Evolutionary conservation across 2,329 filamentous ascomycete genomes (phyloP).

Genomic region (Trichoderma asperellum): DNA sequence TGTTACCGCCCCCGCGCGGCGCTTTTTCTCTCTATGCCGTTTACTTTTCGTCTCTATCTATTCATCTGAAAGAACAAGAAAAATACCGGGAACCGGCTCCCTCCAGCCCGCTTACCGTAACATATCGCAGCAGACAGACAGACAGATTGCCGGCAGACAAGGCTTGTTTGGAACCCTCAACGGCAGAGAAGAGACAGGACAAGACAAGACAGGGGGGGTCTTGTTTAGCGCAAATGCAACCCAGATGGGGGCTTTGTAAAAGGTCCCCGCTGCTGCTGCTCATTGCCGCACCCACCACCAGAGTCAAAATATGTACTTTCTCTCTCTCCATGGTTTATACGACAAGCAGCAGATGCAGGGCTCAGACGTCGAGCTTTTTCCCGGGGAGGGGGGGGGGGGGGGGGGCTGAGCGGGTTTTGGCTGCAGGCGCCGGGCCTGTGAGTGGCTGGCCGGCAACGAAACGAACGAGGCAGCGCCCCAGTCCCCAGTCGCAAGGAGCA

Average conservation of each 20-base stretch:
- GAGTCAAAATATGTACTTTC: too few relatives aligned
- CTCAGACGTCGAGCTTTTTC: neutral
- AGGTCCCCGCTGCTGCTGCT: neutral
- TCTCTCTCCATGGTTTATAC: too few relatives aligned
- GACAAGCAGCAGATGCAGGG: neutral
- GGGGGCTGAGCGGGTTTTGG: constrained; percentile 35
- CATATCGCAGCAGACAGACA: neutral
- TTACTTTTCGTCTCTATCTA: neutral
- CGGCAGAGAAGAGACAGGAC: neutral
- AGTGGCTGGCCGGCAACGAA: constrained; percentile 38
- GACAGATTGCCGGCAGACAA: constrained; percentile 11
- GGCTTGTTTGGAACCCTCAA: neutral
- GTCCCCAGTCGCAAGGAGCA: too few relatives aligned
- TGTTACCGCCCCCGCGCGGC: constrained; percentile 4
- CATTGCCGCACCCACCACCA: neutral
- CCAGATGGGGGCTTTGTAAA: neutral
- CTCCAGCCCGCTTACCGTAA: constrained; percentile 4
- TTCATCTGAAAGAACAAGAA: neutral
- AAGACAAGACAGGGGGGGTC: too few relatives aligned
- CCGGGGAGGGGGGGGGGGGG: neutral
- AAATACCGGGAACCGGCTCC: constrained; percentile 14
- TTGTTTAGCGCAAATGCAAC: neutral
- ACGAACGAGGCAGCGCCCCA: too few relatives aligned
- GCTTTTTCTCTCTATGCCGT: neutral
- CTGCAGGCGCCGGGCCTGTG: constrained; percentile 40